Evolutionary conservation across 192 early-diverging fungal species (phyloP), one percentile per base, ranked within the genome.

Genomic region (Coemansia sp.): DNA sequence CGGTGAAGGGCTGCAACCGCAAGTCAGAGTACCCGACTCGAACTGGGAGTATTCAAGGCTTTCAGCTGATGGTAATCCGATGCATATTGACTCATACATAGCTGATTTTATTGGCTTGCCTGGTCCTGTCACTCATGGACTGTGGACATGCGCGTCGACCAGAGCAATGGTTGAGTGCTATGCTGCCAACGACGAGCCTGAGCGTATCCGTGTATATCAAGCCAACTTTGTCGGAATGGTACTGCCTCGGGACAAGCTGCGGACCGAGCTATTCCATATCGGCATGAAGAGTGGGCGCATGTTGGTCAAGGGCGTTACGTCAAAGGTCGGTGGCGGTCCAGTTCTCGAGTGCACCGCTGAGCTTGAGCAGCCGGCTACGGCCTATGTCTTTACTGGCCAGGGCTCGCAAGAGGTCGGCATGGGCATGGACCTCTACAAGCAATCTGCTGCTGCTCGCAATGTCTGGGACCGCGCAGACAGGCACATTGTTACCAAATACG

Each of bases 341-440:
- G 90, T 98, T 16, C 84, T 98, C 41, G 84, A 84, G 34, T 90
- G 93, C 62, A 86, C 84, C 9, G 94, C 94, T 43, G 90, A 96
- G 83, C 89, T 98, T 30, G 93, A 94, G 58, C 96, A 98, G 83
- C 89, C 93, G 30, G 81, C 81, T 43, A 95, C 93, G 35, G 89
- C 92, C 20, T 98, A 94, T 61, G 89, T 98, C n/a, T 98, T 98
- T 70, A 98, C 95, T 53, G 95, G 95, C 56, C 95, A 98, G 69
- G 95, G 95, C 65, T 94, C 94, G 68, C 96, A 98, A 75, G 90
- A 95, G 75, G 85, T 88, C 40, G 94, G 93, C 61, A 95, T 98
- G 96, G 96, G 96, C 63, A 98, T 98, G 96, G 89, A 89, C 49
- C 85, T 98, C 18, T 98, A 98, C 72, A 82, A 84, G 35, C 83